A percentile compares a stretch with the other conserved stretches of the same genome.
phyloP scores from a whole-genome alignment of 179 eudicot species.

The Camellia oleifera region DNA sequence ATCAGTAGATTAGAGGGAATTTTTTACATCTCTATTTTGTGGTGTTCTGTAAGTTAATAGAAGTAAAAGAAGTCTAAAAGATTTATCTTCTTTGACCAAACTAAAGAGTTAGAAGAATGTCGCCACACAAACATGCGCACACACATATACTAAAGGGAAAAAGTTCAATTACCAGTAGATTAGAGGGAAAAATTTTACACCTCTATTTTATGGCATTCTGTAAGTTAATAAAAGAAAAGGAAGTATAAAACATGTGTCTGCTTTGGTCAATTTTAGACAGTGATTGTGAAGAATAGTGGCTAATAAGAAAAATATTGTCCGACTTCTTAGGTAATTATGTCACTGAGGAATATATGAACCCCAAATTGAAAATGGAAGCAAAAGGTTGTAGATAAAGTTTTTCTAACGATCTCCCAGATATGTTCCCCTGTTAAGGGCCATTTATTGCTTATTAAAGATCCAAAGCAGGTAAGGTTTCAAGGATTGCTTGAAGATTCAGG shows the following conservation, averaged over 20 bases:
- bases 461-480: not conserved
- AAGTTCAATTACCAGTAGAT: not conserved
- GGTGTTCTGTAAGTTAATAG: not conserved
- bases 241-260: not conserved
- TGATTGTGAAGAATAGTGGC: not conserved
- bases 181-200: not conserved
- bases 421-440: not conserved
- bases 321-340: not conserved
- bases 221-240: not conserved
- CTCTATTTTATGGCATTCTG: not conserved
- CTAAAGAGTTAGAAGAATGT: conserved; percentile 21
- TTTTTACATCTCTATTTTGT: not conserved
- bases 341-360: not conserved
- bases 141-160: not conserved
- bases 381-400: not conserved
- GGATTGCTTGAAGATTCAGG: not conserved
- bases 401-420: not conserved
- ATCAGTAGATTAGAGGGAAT: not conserved
- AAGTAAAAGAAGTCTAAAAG: not conserved
- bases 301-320: not conserved
- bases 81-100: not conserved
- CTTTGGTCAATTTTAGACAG: not conserved
- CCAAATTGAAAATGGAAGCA: not conserved
- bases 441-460: not conserved
- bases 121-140: no score